These are phyloP conservation scores for Nicotiana otophora DNA, from an alignment of 257 asterid species.

Conservation along the genomic window DNA sequence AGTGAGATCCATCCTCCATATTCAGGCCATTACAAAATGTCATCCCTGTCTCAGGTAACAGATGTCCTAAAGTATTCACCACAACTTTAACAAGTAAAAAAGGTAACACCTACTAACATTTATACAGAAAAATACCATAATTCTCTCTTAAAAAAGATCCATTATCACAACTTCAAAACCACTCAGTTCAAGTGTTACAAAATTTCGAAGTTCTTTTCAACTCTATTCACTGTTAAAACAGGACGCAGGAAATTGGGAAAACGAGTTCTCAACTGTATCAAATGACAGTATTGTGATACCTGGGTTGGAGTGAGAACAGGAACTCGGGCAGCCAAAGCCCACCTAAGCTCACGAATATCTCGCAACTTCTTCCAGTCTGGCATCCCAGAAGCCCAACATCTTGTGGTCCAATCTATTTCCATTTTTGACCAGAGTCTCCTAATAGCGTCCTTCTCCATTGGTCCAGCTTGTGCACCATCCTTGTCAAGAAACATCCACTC, in stretches of 20 bases:
- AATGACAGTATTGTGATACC: conserved; percentile 34
- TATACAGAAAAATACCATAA: background rate
- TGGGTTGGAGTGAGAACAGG: conserved; percentile 89
- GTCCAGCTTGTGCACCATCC: conserved; percentile 78
- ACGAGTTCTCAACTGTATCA: background rate
- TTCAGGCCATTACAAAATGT: background rate
- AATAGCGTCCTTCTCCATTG: conserved; percentile 92
- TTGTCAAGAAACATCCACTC: conserved; percentile 85
- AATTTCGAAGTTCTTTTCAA: conserved; percentile 5
- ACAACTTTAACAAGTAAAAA: background rate
- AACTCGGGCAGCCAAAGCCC: conserved; percentile 91
- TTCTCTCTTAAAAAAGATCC: background rate
- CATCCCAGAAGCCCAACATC: conserved; percentile 97
- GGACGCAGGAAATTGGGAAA: background rate
- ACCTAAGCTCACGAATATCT: conserved; percentile 96
- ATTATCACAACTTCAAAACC: background rate
- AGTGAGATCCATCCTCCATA: background rate
- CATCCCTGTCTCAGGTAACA: background rate
- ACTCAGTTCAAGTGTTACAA: background rate
- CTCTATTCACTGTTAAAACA: background rate
- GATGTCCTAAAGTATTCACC: background rate
- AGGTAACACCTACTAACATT: background rate
- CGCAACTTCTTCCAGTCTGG: conserved; percentile 93
- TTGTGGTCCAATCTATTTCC: conserved; percentile 91
- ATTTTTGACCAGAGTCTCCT: conserved; percentile 94